Conservation (phyloP, 2,329 filamentous ascomycete species). For the Diatrype stigma region DNA sequence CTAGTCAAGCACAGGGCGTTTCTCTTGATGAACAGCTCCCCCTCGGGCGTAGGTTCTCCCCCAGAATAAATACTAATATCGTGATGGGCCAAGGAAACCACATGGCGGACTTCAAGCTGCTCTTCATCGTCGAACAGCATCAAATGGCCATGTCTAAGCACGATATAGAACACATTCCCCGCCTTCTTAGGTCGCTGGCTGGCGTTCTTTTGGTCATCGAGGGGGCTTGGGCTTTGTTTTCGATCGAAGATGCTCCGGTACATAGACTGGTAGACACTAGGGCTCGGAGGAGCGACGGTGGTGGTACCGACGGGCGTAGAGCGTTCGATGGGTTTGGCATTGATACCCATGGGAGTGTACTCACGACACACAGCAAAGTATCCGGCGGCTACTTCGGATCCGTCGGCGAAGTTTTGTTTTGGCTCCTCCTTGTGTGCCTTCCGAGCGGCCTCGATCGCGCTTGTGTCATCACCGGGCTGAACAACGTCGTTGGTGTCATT, state of each 20-base stretch:
- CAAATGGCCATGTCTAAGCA: slow-evolving; percentile 86
- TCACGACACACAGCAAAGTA: slow-evolving; percentile 96
- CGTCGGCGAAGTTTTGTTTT: slow-evolving; percentile 51
- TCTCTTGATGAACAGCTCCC: slow-evolving; percentile 92
- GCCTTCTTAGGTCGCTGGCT: slow-evolving; percentile 59
- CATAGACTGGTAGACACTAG: slow-evolving; percentile 97
- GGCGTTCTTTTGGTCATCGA: slow-evolving; percentile 43
- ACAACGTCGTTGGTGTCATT: slow-evolving; percentile 40
- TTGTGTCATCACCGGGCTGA: slow-evolving; percentile 60
- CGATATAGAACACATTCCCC: slow-evolving; percentile 89
- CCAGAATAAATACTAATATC: slow-evolving; percentile 81
- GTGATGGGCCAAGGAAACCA: slow-evolving; percentile 88
- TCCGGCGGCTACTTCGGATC: slow-evolving; percentile 77
- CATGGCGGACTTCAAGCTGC: slow-evolving; percentile 92
- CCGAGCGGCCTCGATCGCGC: slow-evolving; percentile 58
- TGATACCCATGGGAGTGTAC: slow-evolving; percentile 86
- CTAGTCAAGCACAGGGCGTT: slow-evolving; percentile 82
- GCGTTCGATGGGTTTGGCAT: slow-evolving; percentile 86
- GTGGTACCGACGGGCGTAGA: slow-evolving; percentile 72
- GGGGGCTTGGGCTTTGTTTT: slow-evolving; percentile 47
- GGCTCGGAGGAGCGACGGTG: slow-evolving; percentile 74
- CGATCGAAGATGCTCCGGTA: slow-evolving; percentile 94
- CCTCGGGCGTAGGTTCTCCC: slow-evolving; percentile 73
- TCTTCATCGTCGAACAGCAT: slow-evolving; percentile 98
- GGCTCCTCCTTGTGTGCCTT: slow-evolving; percentile 60